Evolutionary conservation across 805 yeast species (phyloP), one percentile per base, ranked within the genome.

Genomic region (Nakazawaea holstii): DNA sequence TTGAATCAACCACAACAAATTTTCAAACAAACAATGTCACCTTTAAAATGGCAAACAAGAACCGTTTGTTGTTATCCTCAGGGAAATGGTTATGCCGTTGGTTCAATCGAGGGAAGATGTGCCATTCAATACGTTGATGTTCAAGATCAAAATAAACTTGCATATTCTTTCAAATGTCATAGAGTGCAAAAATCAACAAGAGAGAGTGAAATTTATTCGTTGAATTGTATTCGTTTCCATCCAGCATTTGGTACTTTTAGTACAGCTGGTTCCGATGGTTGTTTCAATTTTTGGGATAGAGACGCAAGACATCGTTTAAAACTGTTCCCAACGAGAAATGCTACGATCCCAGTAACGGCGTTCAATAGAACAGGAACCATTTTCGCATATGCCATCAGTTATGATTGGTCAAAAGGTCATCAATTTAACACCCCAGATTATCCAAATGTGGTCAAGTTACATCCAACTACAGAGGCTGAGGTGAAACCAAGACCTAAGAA

Each of bases 321-420:
- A 66, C 87, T 84, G 31, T 86, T 80, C 70, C 89, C 95, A 5
- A 67, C 78, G 8, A 71, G 84, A 13, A 77, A 76, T 44, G 76
- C 79, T 33, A 73, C 95, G 0, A 83, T 94, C 46, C 75, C 95
- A 0, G 81, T 85, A 35, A 76, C 90, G 1, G 81, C 82, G 4
- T 94, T 92, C 71, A 94, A 89, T 68, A 74, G 87, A 53, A 81
- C 73, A 42, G 99, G 99, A 45, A 65, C 80, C 30, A 80, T 94
- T 9, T 82, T 87, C 64, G 98, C 97, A 3, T 89, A 94, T 60
- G 96, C 97, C 1, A 62, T 88, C 51, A 82, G 95, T 52, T 92
- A 94, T 67, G 99, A 94, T 63, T 94, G 99, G 99, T 78, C 89
- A 49, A 90, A 90, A 61, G 96, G 95, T n/a, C 76, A 85, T 64